phyloP scores from a whole-genome alignment of 148 eudicot genomes.

The Camellia japonica region DNA sequence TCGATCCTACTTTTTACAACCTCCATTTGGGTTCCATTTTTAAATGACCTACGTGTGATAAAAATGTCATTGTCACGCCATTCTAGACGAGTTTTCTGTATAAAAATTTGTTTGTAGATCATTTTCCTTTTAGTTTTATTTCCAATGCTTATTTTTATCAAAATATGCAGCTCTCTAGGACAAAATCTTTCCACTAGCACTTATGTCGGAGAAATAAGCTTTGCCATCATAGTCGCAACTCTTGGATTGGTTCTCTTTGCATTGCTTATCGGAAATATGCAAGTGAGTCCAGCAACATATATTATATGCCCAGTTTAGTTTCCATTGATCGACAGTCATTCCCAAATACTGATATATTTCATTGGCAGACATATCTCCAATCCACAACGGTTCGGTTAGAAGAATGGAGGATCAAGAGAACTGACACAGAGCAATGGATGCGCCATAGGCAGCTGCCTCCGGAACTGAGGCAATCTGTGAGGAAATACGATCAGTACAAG shows the following conservation, averaged over 20 bases:
- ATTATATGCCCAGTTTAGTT: too few relatives aligned
- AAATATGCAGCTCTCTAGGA: constrained; percentile 61
- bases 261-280: constrained; percentile 90
- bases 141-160: background rate
- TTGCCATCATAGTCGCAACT: constrained; percentile 61
- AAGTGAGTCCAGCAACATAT: constrained; percentile 37
- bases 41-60: background rate
- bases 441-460: constrained; percentile 74
- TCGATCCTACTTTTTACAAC: background rate
- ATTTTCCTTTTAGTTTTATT: background rate
- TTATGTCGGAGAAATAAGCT: constrained; percentile 60
- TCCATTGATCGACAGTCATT: background rate
- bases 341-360: background rate
- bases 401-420: constrained; percentile 73
- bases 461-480: constrained; percentile 43
- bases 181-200: constrained; percentile 65
- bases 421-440: constrained; percentile 88
- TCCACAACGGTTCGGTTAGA: constrained; percentile 66
- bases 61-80: too few relatives aligned
- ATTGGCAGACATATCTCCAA: constrained; percentile 65
- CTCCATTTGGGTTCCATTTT: background rate
- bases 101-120: too few relatives aligned
- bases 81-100: background rate
- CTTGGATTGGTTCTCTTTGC: constrained; percentile 84
- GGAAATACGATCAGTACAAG: constrained; percentile 67